Evolutionary conservation across 495 filamentous ascomycete species (phyloP).

Genomic region (Podospora comata): DNA sequence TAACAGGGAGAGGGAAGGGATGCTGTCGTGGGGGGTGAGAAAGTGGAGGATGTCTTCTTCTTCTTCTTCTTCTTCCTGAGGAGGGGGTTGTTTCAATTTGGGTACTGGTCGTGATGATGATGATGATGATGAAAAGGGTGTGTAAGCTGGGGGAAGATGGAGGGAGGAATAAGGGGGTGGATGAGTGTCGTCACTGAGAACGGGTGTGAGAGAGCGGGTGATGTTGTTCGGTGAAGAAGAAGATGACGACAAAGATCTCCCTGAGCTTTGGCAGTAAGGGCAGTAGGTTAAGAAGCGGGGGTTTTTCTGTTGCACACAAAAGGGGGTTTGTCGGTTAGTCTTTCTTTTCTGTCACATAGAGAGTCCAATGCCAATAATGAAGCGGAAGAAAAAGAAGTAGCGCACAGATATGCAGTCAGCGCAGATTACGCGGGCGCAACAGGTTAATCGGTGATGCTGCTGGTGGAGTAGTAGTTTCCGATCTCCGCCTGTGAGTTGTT

Average conservation of each 20-base stretch:
- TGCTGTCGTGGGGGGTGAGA: slow-evolving; percentile 50
- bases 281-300: slow-evolving; percentile 68
- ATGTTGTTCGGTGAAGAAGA: slow-evolving; percentile 29
- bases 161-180: slow-evolving; percentile 22
- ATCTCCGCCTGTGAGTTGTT: slow-evolving; percentile 19
- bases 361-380: background rate
- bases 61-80: slow-evolving; percentile 1
- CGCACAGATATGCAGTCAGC: slow-evolving; percentile 60
- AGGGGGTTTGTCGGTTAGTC: background rate
- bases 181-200: background rate
- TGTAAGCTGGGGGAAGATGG: slow-evolving; percentile 47
- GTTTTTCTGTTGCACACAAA: slow-evolving; percentile 49
- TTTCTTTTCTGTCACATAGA: background rate
- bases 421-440: slow-evolving; percentile 67
- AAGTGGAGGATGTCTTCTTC: slow-evolving; percentile 65
- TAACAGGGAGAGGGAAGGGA: slow-evolving; percentile 57
- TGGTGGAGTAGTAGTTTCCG: slow-evolving; percentile 14
- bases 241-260: slow-evolving; percentile 31
- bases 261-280: slow-evolving; percentile 49
- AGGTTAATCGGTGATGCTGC: slow-evolving; percentile 50
- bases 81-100: background rate
- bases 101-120: slow-evolving; percentile 26
- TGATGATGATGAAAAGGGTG: slow-evolving; percentile 30
- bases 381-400: background rate
- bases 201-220: slow-evolving; percentile 11